These are phyloP conservation scores for Cladophialophora exuberans DNA, from an alignment of 2,329 filamentous ascomycete genomes.

Conservation along the genomic window DNA sequence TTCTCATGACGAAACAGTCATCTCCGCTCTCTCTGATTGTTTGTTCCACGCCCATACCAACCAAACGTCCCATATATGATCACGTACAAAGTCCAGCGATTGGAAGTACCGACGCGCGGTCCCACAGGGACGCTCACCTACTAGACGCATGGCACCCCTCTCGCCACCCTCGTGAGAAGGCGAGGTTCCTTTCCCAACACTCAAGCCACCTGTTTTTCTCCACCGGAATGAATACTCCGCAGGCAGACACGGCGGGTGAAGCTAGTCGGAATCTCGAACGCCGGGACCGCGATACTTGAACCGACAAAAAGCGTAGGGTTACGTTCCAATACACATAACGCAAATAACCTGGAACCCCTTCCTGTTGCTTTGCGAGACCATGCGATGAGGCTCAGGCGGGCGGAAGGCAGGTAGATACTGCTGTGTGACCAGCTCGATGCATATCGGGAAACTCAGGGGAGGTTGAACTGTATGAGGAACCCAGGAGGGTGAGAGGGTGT, in stretches of 20 bases:
- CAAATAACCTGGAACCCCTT: constrained; percentile 39
- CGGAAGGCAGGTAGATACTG: constrained; percentile 44
- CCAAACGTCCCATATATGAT: constrained; percentile 62
- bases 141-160: constrained; percentile 52
- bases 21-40: constrained; percentile 52
- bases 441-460: constrained; percentile 77
- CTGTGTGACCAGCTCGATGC: constrained; percentile 64
- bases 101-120: constrained; percentile 58
- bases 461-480: constrained; percentile 68
- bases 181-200: constrained; percentile 50
- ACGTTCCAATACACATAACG: constrained; percentile 82
- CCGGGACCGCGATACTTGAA: constrained; percentile 73
- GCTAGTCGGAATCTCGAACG: constrained; percentile 72
- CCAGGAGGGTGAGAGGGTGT: constrained; percentile 42
- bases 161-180: constrained; percentile 38
- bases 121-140: constrained; percentile 42
- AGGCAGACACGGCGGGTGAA: constrained; percentile 41
- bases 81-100: constrained; percentile 62
- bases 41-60: constrained; percentile 43
- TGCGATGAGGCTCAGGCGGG: constrained; percentile 65
- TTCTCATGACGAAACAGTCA: constrained; percentile 37
- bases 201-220: constrained; percentile 41
- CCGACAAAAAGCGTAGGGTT: constrained; percentile 88
- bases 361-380: constrained; percentile 50
- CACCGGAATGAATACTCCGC: constrained; percentile 35